Evolutionary conservation across 306 rosid species (phyloP), one percentile per base, ranked within the genome.

Genomic region (Comarum palustre): DNA sequence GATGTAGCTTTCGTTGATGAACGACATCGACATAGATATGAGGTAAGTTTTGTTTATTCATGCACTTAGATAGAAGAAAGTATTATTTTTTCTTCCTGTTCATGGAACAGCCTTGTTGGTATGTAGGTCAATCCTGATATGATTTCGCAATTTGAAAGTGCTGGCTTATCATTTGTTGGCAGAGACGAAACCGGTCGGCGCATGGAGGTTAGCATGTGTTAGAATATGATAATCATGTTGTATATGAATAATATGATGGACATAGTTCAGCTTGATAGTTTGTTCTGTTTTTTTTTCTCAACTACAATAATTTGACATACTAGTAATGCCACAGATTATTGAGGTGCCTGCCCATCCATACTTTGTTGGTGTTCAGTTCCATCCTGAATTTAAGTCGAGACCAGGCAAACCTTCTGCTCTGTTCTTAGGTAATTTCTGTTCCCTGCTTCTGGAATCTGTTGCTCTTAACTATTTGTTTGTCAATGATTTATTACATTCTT

Each of bases 21-120:
- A 82, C 96, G 97, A 8, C 97, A 91, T 73, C 88, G 97, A 14
- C 97, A 91, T 69, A 87, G 97, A 89, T 91, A 87, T 2, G 97
- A 91, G 96, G 97, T 89, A 76, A 75, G 19, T 71, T 75, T 58
- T 55, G 72, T 61, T 78, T 25, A 9, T 43, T 41, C 36, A 38
- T 22, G 72, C 43, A 29, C 73, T 51, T 22, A 17, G 10, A 51
- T 46, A 59, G n/a, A 24, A 15, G 12, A 16, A 42, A 34, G 25
- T 15, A 7, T 5, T 34, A 7, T 34, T 61, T 61, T 17, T 62
- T 71, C 29, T 6, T 57, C 67, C 29, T 17, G 12, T 60, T 66
- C 22, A 43, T 71, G 25, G 14, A 20, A 15, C 45, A 38, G 50
- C 69, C 8, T 55, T 70, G 59, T 31, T 34, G 64, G 17, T 82